Base-by-base conservation (phyloP, 2,329 filamentous ascomycete species). In the Aspergillus cejpii region DNA sequence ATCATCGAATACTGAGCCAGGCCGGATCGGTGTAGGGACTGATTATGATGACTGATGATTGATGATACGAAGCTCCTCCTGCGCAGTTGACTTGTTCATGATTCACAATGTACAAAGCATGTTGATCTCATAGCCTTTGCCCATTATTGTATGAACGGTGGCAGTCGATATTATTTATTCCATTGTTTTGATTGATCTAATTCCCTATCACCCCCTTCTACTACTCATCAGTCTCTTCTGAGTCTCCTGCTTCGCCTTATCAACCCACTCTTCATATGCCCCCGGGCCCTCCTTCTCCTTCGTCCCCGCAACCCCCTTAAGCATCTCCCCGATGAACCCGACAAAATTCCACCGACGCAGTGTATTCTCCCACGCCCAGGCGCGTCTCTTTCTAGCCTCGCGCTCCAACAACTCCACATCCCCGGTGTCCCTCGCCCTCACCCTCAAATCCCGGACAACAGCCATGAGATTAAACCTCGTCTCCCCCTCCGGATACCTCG, bases 401-500 rank as follows among this genome's bases (percentile, higher is more conserved):
- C 83, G 75, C 53, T 80, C 81, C 54, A 97, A 68, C 66, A 82
- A 74, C 62, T 95, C 90, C 34, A 71, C 64, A 68, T 98, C 92
- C 37, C 90, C 90, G 52, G 92, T 80, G 65, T 94, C 87, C 45
- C 77, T 75, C 24, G 91, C 91, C 39, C 80, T 75, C 37, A 85
- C 73, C 34, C 92, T 77, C 62, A 90, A 73, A 70, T 98, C 92
- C 52, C 84, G 77, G 56, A 91, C 87, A 78, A 95, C 90, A 36
- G 91, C 92, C 64, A 98, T 79, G 43, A 98, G 75, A 67, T 98
- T 98, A 74, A 98, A 98, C 36, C 89, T 79, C 51, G 97, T 96
- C 75, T 98, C 92, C 1, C 81, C 78, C 14, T 80, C 73, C 12
- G 89, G 89, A 67, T 98, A 97, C 45, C 91, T 78, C 48, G 78